Evolutionary conservation across 306 rosid species (phyloP).

Genomic region (Prunus salicina): DNA sequence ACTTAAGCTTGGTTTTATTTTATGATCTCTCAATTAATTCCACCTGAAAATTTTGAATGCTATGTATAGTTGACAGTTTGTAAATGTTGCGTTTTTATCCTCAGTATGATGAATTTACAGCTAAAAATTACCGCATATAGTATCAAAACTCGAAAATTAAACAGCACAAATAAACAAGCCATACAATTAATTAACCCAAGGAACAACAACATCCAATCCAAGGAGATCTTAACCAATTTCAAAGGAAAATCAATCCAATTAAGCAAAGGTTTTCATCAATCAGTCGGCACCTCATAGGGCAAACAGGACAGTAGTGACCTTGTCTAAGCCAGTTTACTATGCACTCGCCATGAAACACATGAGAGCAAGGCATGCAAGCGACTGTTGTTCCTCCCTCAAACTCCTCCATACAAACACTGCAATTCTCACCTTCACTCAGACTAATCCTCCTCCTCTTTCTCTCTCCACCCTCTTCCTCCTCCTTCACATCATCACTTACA

Average conservation of each 20-base stretch:
- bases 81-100: no score
- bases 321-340: not conserved
- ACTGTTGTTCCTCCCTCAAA: not conserved
- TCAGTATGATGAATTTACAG: no score
- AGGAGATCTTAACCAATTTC: not conserved
- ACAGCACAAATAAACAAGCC: no score
- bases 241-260: not conserved
- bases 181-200: no score
- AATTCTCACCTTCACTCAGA: not conserved
- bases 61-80: no score
- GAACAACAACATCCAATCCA: no score
- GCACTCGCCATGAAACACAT: not conserved
- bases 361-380: not conserved
- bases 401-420: slow-evolving; percentile 6
- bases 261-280: not conserved
- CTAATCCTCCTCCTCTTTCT: not conserved
- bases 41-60: no score
- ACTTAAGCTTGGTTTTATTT: no score
- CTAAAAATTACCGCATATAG: no score
- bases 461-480: no score
- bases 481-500: not conserved
- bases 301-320: not conserved
- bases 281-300: not conserved
- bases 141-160: no score
- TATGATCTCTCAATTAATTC: no score